Base-by-base conservation (phyloP, 805 yeast genomes). In the Starmerella potacharoeniae region DNA sequence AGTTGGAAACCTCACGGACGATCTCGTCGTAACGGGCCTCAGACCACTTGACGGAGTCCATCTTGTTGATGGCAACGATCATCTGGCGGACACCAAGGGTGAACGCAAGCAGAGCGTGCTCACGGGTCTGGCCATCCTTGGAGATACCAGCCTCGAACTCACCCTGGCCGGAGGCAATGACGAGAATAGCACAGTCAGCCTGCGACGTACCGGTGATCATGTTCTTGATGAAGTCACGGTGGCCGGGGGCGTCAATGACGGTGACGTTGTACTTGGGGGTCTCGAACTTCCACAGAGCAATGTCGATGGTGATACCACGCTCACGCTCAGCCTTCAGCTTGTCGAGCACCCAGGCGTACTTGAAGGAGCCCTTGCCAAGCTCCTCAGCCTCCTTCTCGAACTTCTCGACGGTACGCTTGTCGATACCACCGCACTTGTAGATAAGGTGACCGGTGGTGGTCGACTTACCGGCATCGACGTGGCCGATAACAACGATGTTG, bases 401-500 rank as follows among this genome's bases (percentile, higher is more conserved):
- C 87, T 88, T 88, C 82, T 89, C 96, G 73, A 88, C 88, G 75
- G 96, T 89, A 83, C 96, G 86, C 87, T 88, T 89, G 81, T 89
- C 96, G 71, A 87, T 87, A 69, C 73, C 96, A 86, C 97, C 96
- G 82, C 96, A 90, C 91, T 89, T 89, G 95, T 75, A 90, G 75
- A 90, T 89, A 79, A 90, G 86, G 84, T 90, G 97, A 79, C 97
- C 97, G 76, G 97, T 90, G 78, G 97, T 91, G 74, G 97, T 90
- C 65, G 97, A 91, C 81, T 86, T 86, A 80, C 91, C 91, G 71
- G 97, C 90, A 80, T 91, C 97, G 97, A 93, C 97, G 95, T 91
- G 97, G 79, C 97, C 98, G 78, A 91, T 91, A 75, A 93, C 97
- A 78, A 93, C 98, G 80, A 91, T 95, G 96, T 91, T 91, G 82